A percentile compares a stretch with the other conserved stretches of the same genome.
These are phyloP conservation scores for Cyclostephanos tholiformis DNA, from an alignment of 108 stramenopile species.

Conservation along the genomic window DNA sequence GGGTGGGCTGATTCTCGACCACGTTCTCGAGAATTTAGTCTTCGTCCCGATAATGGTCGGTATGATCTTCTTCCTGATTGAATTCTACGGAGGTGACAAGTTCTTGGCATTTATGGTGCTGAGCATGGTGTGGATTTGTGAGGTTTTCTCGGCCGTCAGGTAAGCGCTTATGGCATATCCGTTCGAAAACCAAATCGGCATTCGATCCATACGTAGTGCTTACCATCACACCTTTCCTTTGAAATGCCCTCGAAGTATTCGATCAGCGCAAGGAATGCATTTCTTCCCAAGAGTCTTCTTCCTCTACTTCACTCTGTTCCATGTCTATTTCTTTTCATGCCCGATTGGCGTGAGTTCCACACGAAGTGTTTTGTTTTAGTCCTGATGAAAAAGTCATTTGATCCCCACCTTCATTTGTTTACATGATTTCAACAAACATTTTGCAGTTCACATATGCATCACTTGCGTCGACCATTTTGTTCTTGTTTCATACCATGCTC, in stretches of 20 bases:
- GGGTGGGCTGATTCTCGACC: conserved; percentile 60
- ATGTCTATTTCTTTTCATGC: conserved; percentile 92
- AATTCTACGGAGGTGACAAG: conserved; percentile 91
- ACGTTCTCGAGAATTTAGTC: conserved; percentile 82
- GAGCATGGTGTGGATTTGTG: conserved; percentile 89
- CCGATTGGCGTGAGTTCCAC: conserved; percentile 66
- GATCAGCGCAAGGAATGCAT: conserved; percentile 63
- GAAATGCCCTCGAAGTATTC: conserved; percentile 41
- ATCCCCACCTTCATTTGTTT: not conserved
- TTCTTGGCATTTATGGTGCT: conserved; percentile 90
- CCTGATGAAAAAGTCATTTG: not conserved
- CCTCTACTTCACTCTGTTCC: conserved; percentile 88
- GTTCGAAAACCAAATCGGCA: not conserved
- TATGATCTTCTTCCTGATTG: conserved; percentile 92
- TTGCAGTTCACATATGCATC: conserved; percentile 68
- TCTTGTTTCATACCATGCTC: conserved; percentile 84
- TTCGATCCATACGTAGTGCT: not conserved
- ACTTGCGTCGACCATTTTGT: conserved; percentile 66
- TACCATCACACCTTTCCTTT: conserved; percentile 29
- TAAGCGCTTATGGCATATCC: conserved; percentile 18
- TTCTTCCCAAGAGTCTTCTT: conserved; percentile 92
- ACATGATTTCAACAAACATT: not conserved
- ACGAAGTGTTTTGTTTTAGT: conserved; percentile 42
- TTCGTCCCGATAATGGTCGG: conserved; percentile 96
- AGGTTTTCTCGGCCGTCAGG: conserved; percentile 91